These are phyloP conservation scores for Helichrysum umbraculigerum DNA, from an alignment of 129 eudicot genomes.

Conservation along the genomic window DNA sequence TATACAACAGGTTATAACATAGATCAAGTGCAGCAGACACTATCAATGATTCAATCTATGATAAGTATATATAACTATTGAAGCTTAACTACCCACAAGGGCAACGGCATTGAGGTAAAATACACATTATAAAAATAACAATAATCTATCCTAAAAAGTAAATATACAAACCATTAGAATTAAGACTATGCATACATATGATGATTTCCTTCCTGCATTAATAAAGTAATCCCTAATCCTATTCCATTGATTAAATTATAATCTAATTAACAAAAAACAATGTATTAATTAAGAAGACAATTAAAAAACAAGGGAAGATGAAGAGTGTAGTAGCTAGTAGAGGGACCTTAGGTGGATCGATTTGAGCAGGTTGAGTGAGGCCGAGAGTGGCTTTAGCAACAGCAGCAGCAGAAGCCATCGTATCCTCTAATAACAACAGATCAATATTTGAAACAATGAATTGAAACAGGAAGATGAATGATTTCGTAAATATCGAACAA, in stretches of 20 bases:
- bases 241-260: no score
- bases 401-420: neutral
- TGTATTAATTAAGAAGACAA: neutral
- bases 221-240: neutral
- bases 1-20: neutral
- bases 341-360: constrained; percentile 60
- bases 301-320: neutral
- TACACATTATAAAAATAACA: no score
- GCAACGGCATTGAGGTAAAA: neutral
- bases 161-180: no score
- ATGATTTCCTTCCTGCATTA: no score
- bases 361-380: constrained; percentile 74
- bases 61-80: neutral
- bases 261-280: neutral
- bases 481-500: neutral
- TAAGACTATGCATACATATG: no score
- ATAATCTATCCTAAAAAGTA: no score
- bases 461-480: neutral
- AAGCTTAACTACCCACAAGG: neutral
- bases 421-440: constrained; percentile 39
- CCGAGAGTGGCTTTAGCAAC: constrained; percentile 79
- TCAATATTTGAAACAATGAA: neutral
- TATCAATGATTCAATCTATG: no score
- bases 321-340: neutral
- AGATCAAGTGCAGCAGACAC: neutral